Percentiles rank a stretch among this genome's conserved stretches.
Evolutionary conservation across 345 rosid genomes (phyloP).

Genomic region (Gossypium thurberi): DNA sequence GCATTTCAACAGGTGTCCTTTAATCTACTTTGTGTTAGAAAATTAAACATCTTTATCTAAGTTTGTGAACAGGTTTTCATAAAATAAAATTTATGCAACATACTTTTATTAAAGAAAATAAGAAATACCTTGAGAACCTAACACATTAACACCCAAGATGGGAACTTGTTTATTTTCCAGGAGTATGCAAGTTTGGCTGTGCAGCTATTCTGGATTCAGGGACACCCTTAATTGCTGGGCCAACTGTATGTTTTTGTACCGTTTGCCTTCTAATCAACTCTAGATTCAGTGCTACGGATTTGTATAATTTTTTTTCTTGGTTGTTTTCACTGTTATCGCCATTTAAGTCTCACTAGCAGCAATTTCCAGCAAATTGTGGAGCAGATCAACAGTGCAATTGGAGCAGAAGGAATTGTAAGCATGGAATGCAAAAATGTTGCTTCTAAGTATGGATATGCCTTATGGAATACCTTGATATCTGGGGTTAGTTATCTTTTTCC

Average conservation of each 20-base stretch:
- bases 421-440: slow-evolving; percentile 39
- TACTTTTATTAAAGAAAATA: too few species aligned
- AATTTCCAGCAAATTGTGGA: slow-evolving; percentile 35
- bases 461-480: slow-evolving; percentile 40
- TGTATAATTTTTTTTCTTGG: background rate
- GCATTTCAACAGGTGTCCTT: slow-evolving; percentile 40
- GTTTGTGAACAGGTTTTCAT: background rate
- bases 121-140: background rate
- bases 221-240: slow-evolving; percentile 50
- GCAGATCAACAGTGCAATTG: slow-evolving; percentile 49
- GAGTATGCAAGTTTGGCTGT: slow-evolving; percentile 36
- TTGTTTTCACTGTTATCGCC: background rate
- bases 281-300: background rate
- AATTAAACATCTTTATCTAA: background rate
- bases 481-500: slow-evolving; percentile 36
- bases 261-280: background rate
- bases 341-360: slow-evolving; percentile 3
- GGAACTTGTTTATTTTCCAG: slow-evolving; percentile 20
- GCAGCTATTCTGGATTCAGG: slow-evolving; percentile 54
- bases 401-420: slow-evolving; percentile 45
- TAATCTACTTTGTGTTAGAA: background rate
- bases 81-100: too few species aligned
- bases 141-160: background rate
- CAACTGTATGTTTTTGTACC: slow-evolving; percentile 37
- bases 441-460: slow-evolving; percentile 29